Conservation (phyloP, 2,329 filamentous ascomycete species). For the Cadophora sp. region DNA sequence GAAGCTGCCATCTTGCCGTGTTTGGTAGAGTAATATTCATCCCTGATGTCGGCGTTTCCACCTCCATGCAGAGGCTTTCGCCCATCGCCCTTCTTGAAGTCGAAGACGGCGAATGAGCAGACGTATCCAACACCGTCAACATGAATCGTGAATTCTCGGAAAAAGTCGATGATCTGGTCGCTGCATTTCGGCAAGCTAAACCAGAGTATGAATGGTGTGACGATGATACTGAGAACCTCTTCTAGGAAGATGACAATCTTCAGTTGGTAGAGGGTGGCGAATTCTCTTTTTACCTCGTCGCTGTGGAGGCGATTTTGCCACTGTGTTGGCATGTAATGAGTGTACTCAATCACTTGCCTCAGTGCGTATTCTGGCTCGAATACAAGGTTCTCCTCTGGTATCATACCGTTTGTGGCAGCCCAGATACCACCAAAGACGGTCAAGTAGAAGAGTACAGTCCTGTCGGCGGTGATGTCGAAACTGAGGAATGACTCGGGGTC, state of each 20-base stretch:
- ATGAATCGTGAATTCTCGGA: constrained; percentile 96
- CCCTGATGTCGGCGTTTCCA: constrained; percentile 65
- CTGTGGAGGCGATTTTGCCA: constrained; percentile 93
- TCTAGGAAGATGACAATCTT: constrained; percentile 92
- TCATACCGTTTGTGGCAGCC: constrained; percentile 80
- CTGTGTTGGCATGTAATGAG: constrained; percentile 86
- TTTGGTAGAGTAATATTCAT: constrained; percentile 94
- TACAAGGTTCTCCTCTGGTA: constrained; percentile 86
- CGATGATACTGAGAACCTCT: constrained; percentile 89
- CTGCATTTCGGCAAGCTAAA: constrained; percentile 86
- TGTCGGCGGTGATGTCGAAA: constrained; percentile 89
- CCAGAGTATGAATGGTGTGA: constrained; percentile 88
- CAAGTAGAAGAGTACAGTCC: constrained; percentile 90
- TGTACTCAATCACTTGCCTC: constrained; percentile 88
- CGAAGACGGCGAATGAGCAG: constrained; percentile 96
- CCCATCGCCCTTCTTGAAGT: constrained; percentile 84
- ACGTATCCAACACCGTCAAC: constrained; percentile 96
- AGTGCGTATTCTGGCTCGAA: constrained; percentile 93
- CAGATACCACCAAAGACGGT: constrained; percentile 83
- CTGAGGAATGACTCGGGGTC: constrained; percentile 90
- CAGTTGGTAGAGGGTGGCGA: constrained; percentile 88
- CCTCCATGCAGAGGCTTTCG: constrained; percentile 53
- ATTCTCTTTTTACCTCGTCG: constrained; percentile 90
- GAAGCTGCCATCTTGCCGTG: constrained; percentile 99
- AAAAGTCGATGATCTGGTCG: constrained; percentile 95